Percentiles rank a stretch among this genome's conserved stretches.
These are phyloP conservation scores for Acidiella bohemica DNA, from an alignment of 495 filamentous ascomycete genomes.

Conservation along the genomic window DNA sequence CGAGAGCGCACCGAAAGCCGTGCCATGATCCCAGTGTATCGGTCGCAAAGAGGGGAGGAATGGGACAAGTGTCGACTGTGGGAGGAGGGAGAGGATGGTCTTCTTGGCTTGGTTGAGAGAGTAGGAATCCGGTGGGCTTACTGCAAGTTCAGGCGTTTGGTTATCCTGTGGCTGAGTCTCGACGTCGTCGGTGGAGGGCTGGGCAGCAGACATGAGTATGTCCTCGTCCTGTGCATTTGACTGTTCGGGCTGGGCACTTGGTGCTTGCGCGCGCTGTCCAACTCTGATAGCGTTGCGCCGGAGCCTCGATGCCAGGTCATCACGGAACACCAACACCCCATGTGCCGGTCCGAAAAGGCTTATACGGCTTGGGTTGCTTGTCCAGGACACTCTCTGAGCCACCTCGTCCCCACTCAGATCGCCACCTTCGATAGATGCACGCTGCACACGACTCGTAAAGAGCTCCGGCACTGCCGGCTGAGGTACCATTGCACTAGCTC, in stretches of 20 bases:
- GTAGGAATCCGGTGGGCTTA: slow-evolving; percentile 23
- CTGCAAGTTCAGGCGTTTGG: background rate
- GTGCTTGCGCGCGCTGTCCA: slow-evolving; percentile 7
- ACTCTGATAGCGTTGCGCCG: slow-evolving; percentile 59
- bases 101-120: slow-evolving; percentile 44
- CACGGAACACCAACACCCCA: slow-evolving; percentile 73
- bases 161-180: background rate
- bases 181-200: slow-evolving; percentile 10
- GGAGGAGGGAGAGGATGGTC: slow-evolving; percentile 81
- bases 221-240: background rate
- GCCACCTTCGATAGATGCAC: slow-evolving; percentile 49
- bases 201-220: slow-evolving; percentile 13
- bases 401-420: slow-evolving; percentile 30
- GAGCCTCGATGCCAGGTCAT: slow-evolving; percentile 67
- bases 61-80: slow-evolving; percentile 77
- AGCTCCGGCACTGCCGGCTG: slow-evolving; percentile 63
- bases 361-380: slow-evolving; percentile 70
- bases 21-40: slow-evolving; percentile 74
- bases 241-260: background rate
- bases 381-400: slow-evolving; percentile 66
- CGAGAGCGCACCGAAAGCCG: slow-evolving; percentile 50
- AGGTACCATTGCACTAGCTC: slow-evolving; percentile 64
- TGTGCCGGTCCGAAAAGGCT: slow-evolving; percentile 72
- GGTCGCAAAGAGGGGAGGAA: slow-evolving; percentile 67
- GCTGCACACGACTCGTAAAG: slow-evolving; percentile 70